Evolutionary conservation across 495 filamentous ascomycete genomes (phyloP).

Genomic region (Glarea lozoyensis): DNA sequence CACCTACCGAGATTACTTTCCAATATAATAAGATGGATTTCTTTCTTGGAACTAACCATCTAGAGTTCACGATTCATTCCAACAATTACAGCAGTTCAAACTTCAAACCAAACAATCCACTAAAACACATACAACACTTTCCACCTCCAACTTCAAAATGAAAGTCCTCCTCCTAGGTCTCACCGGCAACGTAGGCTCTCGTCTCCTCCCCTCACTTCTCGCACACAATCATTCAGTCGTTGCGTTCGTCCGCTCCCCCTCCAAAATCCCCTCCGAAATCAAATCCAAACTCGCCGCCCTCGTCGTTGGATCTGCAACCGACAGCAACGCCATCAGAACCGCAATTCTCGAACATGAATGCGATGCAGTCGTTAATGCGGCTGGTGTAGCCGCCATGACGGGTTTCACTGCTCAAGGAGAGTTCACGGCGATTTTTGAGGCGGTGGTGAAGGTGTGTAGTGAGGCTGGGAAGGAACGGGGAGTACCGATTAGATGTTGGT

Average conservation of each 20-base stretch:
- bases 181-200: constrained; percentile 33
- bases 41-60: too few relatives aligned
- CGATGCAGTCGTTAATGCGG: constrained; percentile 31
- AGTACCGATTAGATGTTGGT: constrained; percentile 25
- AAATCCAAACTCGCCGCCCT: constrained; percentile 13
- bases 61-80: too few relatives aligned
- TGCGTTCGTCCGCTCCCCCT: constrained; percentile 27
- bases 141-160: too few relatives aligned
- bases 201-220: constrained; percentile 31
- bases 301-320: constrained; percentile 29
- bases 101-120: too few relatives aligned
- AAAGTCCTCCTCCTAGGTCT: constrained; percentile 36
- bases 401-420: constrained; percentile 18
- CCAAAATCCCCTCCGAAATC: constrained; percentile 25
- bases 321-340: constrained; percentile 23
- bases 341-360: constrained; percentile 26
- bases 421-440: constrained; percentile 20
- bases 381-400: constrained; percentile 25
- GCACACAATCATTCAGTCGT: constrained; percentile 29
- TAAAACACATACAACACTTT: too few relatives aligned
- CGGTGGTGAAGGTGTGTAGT: constrained; percentile 23
- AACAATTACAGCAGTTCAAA: too few relatives aligned
- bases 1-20: too few relatives aligned
- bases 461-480: constrained; percentile 22
- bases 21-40: too few relatives aligned